Conservation (phyloP, 352 stramenopile genomes). For the Phytophthora kernoviae region DNA sequence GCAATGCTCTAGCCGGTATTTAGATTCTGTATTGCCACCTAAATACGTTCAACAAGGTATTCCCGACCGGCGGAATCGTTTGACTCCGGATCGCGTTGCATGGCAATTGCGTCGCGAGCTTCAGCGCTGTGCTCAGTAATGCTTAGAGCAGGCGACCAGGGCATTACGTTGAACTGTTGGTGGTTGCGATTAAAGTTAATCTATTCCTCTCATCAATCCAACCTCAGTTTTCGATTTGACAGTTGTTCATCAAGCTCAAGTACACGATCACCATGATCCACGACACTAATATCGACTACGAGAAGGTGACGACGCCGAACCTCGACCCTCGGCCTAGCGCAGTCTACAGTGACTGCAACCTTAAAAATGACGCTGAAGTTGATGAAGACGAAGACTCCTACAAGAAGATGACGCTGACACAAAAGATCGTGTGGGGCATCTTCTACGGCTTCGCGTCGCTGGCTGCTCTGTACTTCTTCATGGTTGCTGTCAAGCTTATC, state of each 20-base stretch:
- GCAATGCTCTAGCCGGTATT: not conserved
- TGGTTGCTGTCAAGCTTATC: constrained; percentile 81
- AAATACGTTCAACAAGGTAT: not conserved
- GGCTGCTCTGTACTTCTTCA: constrained; percentile 80
- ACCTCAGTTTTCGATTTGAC: constrained; percentile 19
- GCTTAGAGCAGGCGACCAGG: not conserved
- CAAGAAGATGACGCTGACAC: constrained; percentile 12
- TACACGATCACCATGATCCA: constrained; percentile 10
- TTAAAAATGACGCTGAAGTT: constrained; percentile 17
- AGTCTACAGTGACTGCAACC: constrained; percentile 22
- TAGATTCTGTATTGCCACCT: not conserved
- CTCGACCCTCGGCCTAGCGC: constrained; percentile 14
- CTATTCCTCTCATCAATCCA: constrained; percentile 3
- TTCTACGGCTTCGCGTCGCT: constrained; percentile 43
- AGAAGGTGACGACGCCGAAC: constrained; percentile 30
- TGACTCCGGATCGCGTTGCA: not conserved
- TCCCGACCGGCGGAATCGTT: not conserved
- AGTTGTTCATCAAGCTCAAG: constrained; percentile 5
- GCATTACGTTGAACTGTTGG: not conserved
- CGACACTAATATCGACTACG: constrained; percentile 21
- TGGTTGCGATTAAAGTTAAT: not conserved
- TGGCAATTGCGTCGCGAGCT: not conserved
- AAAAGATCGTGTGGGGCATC: constrained; percentile 43
- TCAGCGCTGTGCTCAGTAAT: no score
- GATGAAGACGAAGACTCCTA: constrained; percentile 20